Evolutionary conservation across 2,329 filamentous ascomycete genomes (phyloP), one percentile per base, ranked within the genome.

Genomic region (Beauveria brongniartii): DNA sequence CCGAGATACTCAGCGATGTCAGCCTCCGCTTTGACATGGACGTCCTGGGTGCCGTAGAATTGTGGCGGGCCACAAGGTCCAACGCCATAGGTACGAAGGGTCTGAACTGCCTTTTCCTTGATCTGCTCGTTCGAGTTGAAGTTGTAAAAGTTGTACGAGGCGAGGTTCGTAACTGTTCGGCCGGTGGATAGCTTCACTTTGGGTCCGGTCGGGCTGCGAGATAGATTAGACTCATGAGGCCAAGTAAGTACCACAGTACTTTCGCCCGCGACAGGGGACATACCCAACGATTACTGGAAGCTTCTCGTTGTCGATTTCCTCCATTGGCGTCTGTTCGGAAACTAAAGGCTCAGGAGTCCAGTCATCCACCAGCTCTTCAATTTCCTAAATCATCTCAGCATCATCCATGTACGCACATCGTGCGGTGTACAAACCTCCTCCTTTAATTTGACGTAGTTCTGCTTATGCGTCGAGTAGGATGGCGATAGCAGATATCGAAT

Each of bases 21-120:
- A 61, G 90, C 85, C 76, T 99, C 94, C 18, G 91, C 92, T 79
- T 95, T 94, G 85, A 97, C 93, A 75, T 99, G 94, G 51, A 97
- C 92, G 75, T 99, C 94, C 73, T 97, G 93, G 37, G 92, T 99
- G 65, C 92, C 94, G 77, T 99, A 99, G 78, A 99, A 99, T 65
- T 96, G 92, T 6, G 94, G 94, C 20, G 94, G 94, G 22, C 94
- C 94, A 72, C 94, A 99, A 61, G 94, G 93, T 9, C 94, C 95
- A 46, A 99, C 95, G 61, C 94, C 94, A 69, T 99, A 99, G 22
- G 90, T 96, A 63, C 93, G 90, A 44, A 99, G 83, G 0, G 92
- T 95, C 73, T 93, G 88, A 64, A 99, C 92, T 1, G 93, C 94
- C 74, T 96, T 95, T 68, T 97, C 92, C 71, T 96, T 96, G 69